Evolutionary conservation across 2,329 filamentous ascomycete genomes (phyloP).

Genomic region (Metarhizium brunneum): DNA sequence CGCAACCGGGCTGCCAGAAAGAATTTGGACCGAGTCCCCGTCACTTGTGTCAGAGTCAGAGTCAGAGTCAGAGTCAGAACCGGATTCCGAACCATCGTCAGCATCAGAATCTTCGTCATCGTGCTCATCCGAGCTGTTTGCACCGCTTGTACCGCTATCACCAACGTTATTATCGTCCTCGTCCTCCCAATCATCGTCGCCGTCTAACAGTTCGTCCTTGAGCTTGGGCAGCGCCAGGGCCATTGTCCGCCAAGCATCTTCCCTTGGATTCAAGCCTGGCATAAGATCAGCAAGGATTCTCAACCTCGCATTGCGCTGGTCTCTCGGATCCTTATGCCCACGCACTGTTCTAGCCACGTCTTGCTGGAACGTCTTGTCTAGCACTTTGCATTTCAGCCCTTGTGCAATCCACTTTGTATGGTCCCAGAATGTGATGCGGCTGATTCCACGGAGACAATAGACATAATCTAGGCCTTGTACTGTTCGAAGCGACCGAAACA

Average conservation of each 20-base stretch:
- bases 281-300: conserved; percentile 14
- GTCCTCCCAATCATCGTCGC: not conserved
- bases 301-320: conserved; percentile 9
- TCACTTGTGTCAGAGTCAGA: not conserved
- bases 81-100: not conserved
- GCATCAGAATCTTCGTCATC: not conserved
- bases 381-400: conserved; percentile 8
- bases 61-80: not conserved
- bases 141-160: not conserved
- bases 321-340: conserved; percentile 8
- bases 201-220: not conserved
- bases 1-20: not conserved
- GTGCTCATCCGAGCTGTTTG: not conserved
- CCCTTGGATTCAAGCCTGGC: conserved; percentile 1
- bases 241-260: conserved; percentile 7
- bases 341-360: conserved; percentile 17
- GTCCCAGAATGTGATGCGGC: conserved; percentile 32
- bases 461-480: conserved; percentile 37
- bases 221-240: not conserved
- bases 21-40: not conserved
- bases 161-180: not conserved
- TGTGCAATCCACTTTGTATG: conserved; percentile 16
- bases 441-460: conserved; percentile 32
- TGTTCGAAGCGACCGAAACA: conserved; percentile 25
- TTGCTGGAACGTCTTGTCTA: conserved; percentile 20